Evolutionary conservation across 495 filamentous ascomycete genomes (phyloP).

Genomic region (Lasiosphaeris hirsuta): DNA sequence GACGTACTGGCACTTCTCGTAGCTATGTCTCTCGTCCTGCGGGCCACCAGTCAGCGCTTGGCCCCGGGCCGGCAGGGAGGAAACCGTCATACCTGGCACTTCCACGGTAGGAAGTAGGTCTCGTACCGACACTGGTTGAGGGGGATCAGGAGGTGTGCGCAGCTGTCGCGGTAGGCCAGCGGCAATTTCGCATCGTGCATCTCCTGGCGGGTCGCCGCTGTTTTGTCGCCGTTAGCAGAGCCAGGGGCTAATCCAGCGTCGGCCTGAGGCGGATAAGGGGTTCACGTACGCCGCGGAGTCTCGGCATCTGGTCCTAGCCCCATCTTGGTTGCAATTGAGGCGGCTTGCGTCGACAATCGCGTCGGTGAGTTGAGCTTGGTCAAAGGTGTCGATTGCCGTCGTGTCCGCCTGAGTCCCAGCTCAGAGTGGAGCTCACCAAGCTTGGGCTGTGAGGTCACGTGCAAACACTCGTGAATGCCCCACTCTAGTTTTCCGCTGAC

Average conservation of each 20-base stretch:
- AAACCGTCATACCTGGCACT: slow-evolving; percentile 74
- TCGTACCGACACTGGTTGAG: slow-evolving; percentile 91
- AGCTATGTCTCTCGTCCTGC: slow-evolving; percentile 90
- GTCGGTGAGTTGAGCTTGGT: slow-evolving; percentile 10
- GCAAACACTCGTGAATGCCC: background rate
- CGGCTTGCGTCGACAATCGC: slow-evolving; percentile 26
- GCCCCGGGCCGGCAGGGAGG: background rate
- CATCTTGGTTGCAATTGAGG: slow-evolving; percentile 35
- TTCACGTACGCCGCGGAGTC: slow-evolving; percentile 34
- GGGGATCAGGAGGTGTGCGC: slow-evolving; percentile 89
- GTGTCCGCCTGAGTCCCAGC: background rate
- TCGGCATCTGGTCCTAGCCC: slow-evolving; percentile 28
- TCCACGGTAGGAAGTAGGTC: slow-evolving; percentile 94
- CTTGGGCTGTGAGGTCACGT: background rate
- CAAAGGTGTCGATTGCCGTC: slow-evolving; percentile 1
- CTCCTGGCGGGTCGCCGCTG: slow-evolving; percentile 75
- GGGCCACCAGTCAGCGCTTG: slow-evolving; percentile 3
- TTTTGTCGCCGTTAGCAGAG: slow-evolving; percentile 1
- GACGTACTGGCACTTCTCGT: slow-evolving; percentile 98
- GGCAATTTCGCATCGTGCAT: slow-evolving; percentile 91
- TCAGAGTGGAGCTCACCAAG: slow-evolving; percentile 2
- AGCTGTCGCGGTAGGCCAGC: slow-evolving; percentile 87
- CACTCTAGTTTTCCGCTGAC: too few relatives aligned
- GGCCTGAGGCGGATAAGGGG: background rate
- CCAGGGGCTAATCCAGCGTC: background rate